phyloP scores from a whole-genome alignment of 495 filamentous ascomycete genomes.

The Aspergillus coremiiformis region DNA sequence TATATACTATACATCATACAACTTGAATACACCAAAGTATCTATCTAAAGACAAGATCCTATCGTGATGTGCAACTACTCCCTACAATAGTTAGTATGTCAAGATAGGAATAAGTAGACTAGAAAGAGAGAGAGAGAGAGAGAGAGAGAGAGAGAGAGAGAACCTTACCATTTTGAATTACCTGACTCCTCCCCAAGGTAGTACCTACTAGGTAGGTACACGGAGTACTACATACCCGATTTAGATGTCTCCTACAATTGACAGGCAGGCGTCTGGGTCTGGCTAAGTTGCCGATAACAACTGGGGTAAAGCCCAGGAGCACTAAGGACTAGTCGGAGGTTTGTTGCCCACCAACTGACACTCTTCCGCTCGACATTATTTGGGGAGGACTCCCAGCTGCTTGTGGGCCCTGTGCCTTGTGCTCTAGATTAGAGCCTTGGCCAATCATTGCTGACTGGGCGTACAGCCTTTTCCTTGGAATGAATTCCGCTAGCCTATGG shows the following conservation, averaged over 20 bases:
- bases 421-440: conserved; percentile 10
- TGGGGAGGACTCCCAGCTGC: conserved; percentile 10
- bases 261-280: conserved; percentile 2
- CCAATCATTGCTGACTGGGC: conserved; percentile 10
- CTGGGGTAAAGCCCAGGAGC: conserved; percentile 2
- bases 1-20: too few relatives aligned
- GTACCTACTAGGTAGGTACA: too few relatives aligned
- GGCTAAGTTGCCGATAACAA: not conserved
- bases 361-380: conserved; percentile 3
- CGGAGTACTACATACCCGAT: not conserved
- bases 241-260: not conserved
- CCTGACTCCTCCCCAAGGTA: too few relatives aligned
- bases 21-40: too few relatives aligned
- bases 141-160: too few relatives aligned
- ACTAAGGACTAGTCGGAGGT: conserved; percentile 1
- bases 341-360: conserved; percentile 2
- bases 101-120: too few relatives aligned
- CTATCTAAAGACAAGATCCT: too few relatives aligned
- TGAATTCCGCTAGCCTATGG: conserved; percentile 8
- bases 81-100: too few relatives aligned
- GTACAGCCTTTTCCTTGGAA: conserved; percentile 8
- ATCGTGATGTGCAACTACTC: too few relatives aligned
- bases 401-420: conserved; percentile 14
- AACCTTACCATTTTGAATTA: too few relatives aligned
- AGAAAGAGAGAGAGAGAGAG: too few relatives aligned